These are phyloP conservation scores for Coriaria nepalensis DNA, from an alignment of 306 rosid genomes.

Conservation along the genomic window DNA sequence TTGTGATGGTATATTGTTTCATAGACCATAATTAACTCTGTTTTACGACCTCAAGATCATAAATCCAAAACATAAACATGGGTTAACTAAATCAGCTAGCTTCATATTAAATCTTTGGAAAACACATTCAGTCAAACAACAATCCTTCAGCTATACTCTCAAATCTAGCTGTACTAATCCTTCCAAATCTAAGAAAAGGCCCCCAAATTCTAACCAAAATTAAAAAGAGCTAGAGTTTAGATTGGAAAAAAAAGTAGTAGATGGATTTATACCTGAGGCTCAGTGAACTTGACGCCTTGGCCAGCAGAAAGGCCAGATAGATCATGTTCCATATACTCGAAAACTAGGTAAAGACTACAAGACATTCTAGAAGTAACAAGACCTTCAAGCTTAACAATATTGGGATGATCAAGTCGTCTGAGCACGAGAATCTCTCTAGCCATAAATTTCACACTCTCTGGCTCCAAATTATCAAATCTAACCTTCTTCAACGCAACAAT, in stretches of 20 bases:
- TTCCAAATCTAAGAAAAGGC: not conserved
- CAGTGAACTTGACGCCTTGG: conserved; percentile 72
- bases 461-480: conserved; percentile 87
- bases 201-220: conserved; percentile 6
- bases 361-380: conserved; percentile 97
- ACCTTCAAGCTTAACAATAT: conserved; percentile 90
- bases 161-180: conserved; percentile 5
- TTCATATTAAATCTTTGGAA: not conserved
- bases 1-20: too few species aligned
- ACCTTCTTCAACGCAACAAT: conserved; percentile 90
- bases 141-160: not conserved
- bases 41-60: too few species aligned
- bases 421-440: conserved; percentile 91
- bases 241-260: not conserved
- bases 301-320: conserved; percentile 87
- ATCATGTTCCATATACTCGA: conserved; percentile 98
- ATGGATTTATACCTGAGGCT: conserved; percentile 55
- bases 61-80: too few species aligned
- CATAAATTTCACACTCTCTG: conserved; percentile 98
- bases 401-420: conserved; percentile 89
- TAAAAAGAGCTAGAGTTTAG: conserved; percentile 2
- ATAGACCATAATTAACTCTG: too few species aligned
- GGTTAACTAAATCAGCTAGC: too few species aligned
- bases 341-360: conserved; percentile 84
- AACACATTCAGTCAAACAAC: conserved; percentile 12